Conservation (phyloP, 345 rosid genomes). For the Eucalyptus melliodora region DNA sequence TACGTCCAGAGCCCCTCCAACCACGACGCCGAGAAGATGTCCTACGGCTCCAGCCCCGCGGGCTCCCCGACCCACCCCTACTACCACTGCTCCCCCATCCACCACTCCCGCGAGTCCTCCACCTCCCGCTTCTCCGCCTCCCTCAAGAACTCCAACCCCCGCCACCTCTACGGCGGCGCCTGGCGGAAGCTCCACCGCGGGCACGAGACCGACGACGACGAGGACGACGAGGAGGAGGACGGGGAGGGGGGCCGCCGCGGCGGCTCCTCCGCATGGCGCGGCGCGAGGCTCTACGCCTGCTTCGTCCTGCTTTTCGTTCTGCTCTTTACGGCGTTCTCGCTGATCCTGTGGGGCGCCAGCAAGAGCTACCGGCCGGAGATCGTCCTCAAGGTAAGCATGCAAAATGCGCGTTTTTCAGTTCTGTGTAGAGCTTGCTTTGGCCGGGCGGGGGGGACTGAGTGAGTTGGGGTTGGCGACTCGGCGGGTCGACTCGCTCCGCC, state of each 20-base stretch:
- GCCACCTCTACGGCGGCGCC: slow-evolving; percentile 1
- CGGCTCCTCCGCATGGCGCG: background rate
- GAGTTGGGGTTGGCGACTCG: background rate
- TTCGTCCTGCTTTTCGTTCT: slow-evolving; percentile 39
- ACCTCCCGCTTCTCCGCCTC: slow-evolving; percentile 81
- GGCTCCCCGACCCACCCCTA: slow-evolving; percentile 53
- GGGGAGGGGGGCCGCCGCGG: slow-evolving; percentile 9
- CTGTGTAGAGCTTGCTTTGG: background rate
- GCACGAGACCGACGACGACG: slow-evolving; percentile 4
- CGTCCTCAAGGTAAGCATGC: slow-evolving; percentile 39
- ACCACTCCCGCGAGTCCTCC: slow-evolving; percentile 96
- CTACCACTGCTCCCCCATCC: slow-evolving; percentile 87
- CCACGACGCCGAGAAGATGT: slow-evolving; percentile 91
- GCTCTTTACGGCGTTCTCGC: slow-evolving; percentile 49
- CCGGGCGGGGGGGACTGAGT: background rate
- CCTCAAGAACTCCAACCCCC: slow-evolving; percentile 42
- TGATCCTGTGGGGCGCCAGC: slow-evolving; percentile 83
- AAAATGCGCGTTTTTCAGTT: background rate
- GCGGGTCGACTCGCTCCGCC: background rate
- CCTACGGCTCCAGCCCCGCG: slow-evolving; percentile 74
- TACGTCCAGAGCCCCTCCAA: slow-evolving; percentile 98
- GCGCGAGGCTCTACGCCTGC: slow-evolving; percentile 44
- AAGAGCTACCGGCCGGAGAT: slow-evolving; percentile 64
- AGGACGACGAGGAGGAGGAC: slow-evolving; percentile 11
- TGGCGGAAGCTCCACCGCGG: slow-evolving; percentile 43